phyloP scores from a whole-genome alignment of 2,329 filamentous ascomycete genomes.

The Fusarium floridanum region DNA sequence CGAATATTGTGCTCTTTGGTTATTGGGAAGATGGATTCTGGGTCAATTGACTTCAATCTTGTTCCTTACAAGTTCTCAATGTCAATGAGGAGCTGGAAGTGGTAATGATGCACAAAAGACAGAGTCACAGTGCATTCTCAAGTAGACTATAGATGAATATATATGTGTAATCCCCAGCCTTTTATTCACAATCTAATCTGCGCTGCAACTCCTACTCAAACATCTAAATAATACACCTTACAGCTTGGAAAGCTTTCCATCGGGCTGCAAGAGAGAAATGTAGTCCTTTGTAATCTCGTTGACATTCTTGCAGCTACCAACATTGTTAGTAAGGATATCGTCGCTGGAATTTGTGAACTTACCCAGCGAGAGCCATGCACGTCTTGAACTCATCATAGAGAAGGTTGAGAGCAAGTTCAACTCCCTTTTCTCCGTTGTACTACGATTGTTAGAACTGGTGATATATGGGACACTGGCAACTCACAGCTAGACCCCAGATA shows the following conservation, averaged over 20 bases:
- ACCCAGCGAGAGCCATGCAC: slow-evolving; percentile 22
- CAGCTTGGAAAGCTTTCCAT: slow-evolving; percentile 13
- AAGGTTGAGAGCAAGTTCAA: slow-evolving; percentile 13
- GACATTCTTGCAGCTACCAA: background rate
- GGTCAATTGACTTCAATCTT: background rate
- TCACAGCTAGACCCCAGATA: slow-evolving; percentile 32
- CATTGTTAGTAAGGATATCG: background rate
- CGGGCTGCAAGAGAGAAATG: slow-evolving; percentile 17
- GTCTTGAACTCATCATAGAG: slow-evolving; percentile 25
- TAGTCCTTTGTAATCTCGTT: slow-evolving; percentile 23
- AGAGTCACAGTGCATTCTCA: background rate
- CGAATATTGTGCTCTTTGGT: background rate
- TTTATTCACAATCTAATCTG: background rate
- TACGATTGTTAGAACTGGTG: background rate
- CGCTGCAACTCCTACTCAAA: background rate
- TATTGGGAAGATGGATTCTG: background rate
- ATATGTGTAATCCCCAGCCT: background rate
- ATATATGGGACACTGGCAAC: background rate
- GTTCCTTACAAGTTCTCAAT: background rate
- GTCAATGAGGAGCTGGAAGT: background rate
- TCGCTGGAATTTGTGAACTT: background rate
- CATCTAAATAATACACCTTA: background rate
- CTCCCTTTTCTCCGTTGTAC: slow-evolving; percentile 21
- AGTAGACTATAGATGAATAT: background rate
- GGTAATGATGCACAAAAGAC: background rate